Conservation (phyloP, 371 early-diverging fungal genomes). For the Thermomucor indicae-seudaticae region DNA sequence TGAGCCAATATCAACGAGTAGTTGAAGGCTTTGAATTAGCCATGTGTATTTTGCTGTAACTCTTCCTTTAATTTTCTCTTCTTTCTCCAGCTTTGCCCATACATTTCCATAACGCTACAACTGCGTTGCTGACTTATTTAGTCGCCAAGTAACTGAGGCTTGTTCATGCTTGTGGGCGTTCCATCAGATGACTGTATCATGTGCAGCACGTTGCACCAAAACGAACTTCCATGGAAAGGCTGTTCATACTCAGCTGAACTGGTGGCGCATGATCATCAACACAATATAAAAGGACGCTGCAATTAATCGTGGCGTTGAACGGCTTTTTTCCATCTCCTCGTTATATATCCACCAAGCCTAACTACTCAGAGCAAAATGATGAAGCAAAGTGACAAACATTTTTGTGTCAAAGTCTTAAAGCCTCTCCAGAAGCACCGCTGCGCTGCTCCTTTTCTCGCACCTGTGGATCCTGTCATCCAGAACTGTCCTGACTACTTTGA, state of each 20-base stretch:
- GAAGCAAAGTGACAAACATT: slow-evolving; percentile 17
- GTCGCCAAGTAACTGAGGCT: slow-evolving; percentile 2
- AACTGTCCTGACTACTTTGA: slow-evolving; percentile 72
- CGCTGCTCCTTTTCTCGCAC: slow-evolving; percentile 71
- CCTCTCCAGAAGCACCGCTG: slow-evolving; percentile 61
- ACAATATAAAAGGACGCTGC: neutral
- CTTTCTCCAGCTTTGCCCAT: slow-evolving; percentile 4
- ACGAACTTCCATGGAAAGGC: too few relatives aligned
- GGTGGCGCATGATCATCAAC: too few relatives aligned
- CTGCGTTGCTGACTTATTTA: neutral
- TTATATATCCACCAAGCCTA: too few relatives aligned
- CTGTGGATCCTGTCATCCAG: slow-evolving; percentile 43
- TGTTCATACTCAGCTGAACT: too few relatives aligned
- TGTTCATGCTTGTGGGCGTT: slow-evolving; percentile 1
- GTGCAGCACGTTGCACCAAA: too few relatives aligned
- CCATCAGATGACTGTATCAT: too few relatives aligned
- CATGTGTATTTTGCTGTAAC: neutral
- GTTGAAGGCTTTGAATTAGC: slow-evolving; percentile 9
- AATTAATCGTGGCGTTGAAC: too few relatives aligned
- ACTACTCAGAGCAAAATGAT: too few relatives aligned
- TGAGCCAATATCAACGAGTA: slow-evolving; percentile 19
- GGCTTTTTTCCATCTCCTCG: too few relatives aligned
- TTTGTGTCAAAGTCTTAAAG: slow-evolving; percentile 36
- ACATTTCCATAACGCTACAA: slow-evolving; percentile 16
- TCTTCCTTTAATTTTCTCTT: slow-evolving; percentile 3